Base-by-base conservation (phyloP, 495 filamentous ascomycete species). In the Aspergillus cristatus region DNA sequence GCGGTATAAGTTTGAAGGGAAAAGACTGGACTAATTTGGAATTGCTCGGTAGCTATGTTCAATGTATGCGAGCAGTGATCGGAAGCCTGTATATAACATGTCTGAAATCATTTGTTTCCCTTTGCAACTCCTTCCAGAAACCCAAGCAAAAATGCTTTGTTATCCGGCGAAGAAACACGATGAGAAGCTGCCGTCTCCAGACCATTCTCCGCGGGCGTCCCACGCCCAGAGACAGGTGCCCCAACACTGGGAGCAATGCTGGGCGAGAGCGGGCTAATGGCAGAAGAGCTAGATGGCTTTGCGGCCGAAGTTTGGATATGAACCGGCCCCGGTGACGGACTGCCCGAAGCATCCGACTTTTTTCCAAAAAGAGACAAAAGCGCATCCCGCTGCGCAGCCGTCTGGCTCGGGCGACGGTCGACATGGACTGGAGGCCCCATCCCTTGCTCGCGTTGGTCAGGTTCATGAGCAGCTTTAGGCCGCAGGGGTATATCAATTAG, bases 61-160 rank as follows among this genome's bases (percentile, higher is more conserved):
- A n/a, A n/a, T n/a, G n/a, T n/a, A n/a, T n/a, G n/a, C n/a, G 4
- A 24, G 20, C 20, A 24, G 20, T 8, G 8, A 24, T 24, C 20
- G n/a, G n/a, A n/a, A n/a, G n/a, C n/a, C n/a, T n/a, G n/a, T n/a
- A n/a, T n/a, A n/a, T n/a, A 24, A 24, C 8, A 24, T 8, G 20
- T 24, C 17, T 13, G 7, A 24, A 7, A 22, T 30, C 43, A 65
- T 41, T 58, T 63, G 42, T 55, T 62, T 14, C 55, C 57, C 42
- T 69, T 70, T 2, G 72, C 75, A 32, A 81, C 71, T 38, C 68
- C 70, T 45, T 77, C 71, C 51, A 94, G 57, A 58, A 86, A 93
- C 7, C 77, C 81, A 34, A 91, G 61, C 47, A 93, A 62, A 46
- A 93, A 93, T n/a, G 72, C 74, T 49, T 81, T 79, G 47, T 93